phyloP scores from a whole-genome alignment of 208 protist species.

The Zelonia costaricensis region DNA sequence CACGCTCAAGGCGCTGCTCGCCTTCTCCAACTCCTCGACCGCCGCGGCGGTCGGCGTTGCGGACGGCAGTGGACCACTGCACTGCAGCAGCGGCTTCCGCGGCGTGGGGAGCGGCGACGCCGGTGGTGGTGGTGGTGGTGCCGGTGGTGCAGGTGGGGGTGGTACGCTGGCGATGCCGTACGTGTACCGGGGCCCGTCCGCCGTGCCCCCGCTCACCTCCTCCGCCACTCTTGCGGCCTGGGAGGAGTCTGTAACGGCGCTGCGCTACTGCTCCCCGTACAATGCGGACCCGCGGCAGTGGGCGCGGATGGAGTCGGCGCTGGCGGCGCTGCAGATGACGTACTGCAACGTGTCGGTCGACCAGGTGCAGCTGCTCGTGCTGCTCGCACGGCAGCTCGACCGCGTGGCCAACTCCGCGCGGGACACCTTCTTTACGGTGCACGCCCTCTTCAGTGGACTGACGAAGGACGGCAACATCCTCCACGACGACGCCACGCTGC shows the following conservation, averaged over 20 bases:
- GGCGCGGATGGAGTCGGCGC: constrained; percentile 42
- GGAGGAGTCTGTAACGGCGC: constrained; percentile 21
- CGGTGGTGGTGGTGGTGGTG: not conserved
- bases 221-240: constrained; percentile 25
- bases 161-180: constrained; percentile 12
- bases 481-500: constrained; percentile 58
- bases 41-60: constrained; percentile 5
- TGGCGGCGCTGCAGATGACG: constrained; percentile 57
- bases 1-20: constrained; percentile 17
- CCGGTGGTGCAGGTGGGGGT: not conserved
- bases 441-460: constrained; percentile 53
- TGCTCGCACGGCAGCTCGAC: constrained; percentile 61
- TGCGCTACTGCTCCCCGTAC: constrained; percentile 33
- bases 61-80: constrained; percentile 11
- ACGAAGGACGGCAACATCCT: constrained; percentile 68
- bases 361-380: constrained; percentile 52
- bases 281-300: constrained; percentile 30
- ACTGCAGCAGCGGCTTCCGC: constrained; percentile 5
- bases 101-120: constrained; percentile 4
- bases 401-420: constrained; percentile 39
- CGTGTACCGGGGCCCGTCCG: constrained; percentile 21
- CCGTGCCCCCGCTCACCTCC: not conserved
- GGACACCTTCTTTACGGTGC: constrained; percentile 70
- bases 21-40: constrained; percentile 17
- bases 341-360: constrained; percentile 56